Conservation (phyloP, 345 rosid species). For the Dovyalis caffra region DNA sequence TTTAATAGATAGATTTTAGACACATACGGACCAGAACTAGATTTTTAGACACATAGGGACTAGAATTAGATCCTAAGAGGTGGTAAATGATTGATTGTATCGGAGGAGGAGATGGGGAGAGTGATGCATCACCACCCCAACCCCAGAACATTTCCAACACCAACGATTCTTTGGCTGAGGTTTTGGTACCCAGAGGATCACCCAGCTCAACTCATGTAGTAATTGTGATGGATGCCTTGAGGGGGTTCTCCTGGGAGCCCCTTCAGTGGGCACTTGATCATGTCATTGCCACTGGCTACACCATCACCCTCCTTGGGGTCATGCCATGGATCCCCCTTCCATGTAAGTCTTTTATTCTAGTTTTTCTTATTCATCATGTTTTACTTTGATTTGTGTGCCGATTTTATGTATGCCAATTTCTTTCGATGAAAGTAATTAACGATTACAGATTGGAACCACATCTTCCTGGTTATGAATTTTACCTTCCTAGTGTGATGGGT, state of each 20-base stretch:
- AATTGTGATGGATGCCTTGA: slow-evolving; percentile 36
- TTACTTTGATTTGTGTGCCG: too few relatives aligned
- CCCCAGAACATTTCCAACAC: not conserved
- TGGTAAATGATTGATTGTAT: slow-evolving; percentile 16
- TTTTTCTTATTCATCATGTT: not conserved
- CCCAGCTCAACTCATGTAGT: slow-evolving; percentile 26
- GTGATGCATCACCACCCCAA: slow-evolving; percentile 1
- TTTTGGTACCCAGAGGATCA: slow-evolving; percentile 25
- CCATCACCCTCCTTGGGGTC: slow-evolving; percentile 36
- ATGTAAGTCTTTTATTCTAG: slow-evolving; percentile 16
- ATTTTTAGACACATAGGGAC: too few relatives aligned
- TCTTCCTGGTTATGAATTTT: too few relatives aligned
- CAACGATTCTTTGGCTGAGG: slow-evolving; percentile 9
- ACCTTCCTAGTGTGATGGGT: too few relatives aligned
- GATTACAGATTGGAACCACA: too few relatives aligned
- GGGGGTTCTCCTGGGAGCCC: slow-evolving; percentile 26
- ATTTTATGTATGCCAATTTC: too few relatives aligned
- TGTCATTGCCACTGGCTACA: slow-evolving; percentile 14
- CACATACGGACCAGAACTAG: too few relatives aligned
- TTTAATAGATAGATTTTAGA: too few relatives aligned
- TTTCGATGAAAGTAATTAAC: too few relatives aligned
- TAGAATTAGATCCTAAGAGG: not conserved
- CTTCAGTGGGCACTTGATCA: slow-evolving; percentile 32
- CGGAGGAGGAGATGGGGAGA: slow-evolving; percentile 18
- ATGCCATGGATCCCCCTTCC: slow-evolving; percentile 37